These are phyloP conservation scores for Teunomyces lycoperdinae DNA, from an alignment of 805 yeast species.

Conservation along the genomic window DNA sequence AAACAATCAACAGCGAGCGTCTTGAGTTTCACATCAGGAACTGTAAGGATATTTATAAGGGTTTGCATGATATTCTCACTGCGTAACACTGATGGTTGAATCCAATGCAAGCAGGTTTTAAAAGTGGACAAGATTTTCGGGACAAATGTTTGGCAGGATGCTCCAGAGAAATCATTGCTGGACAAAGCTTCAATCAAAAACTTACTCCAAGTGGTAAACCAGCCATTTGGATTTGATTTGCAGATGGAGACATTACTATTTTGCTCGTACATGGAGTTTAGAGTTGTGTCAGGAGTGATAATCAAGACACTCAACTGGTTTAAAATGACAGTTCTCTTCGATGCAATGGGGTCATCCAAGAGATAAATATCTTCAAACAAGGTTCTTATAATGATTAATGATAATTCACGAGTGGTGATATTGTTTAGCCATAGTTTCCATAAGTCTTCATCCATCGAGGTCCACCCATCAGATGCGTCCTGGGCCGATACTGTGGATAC, in stretches of 20 bases:
- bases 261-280: constrained; percentile 60
- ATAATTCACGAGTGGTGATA: constrained; percentile 66
- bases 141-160: constrained; percentile 44
- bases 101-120: constrained; percentile 91
- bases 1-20: constrained; percentile 87
- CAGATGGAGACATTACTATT: constrained; percentile 62
- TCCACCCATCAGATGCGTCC: constrained; percentile 71
- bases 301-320: constrained; percentile 83
- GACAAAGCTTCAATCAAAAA: constrained; percentile 33
- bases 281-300: constrained; percentile 65
- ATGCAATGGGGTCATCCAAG: constrained; percentile 87
- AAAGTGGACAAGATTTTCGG: constrained; percentile 74
- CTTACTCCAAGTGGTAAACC: constrained; percentile 75
- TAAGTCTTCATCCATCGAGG: constrained; percentile 77
- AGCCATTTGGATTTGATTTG: constrained; percentile 73
- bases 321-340: constrained; percentile 71
- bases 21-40: constrained; percentile 64
- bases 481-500: constrained; percentile 37
- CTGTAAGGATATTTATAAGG: constrained; percentile 56
- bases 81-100: constrained; percentile 71
- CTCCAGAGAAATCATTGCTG: constrained; percentile 24
- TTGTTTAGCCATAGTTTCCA: constrained; percentile 70
- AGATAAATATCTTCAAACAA: constrained; percentile 91
- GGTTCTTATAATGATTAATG: constrained; percentile 76
- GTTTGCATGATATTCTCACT: constrained; percentile 63